A percentile compares a stretch with the other conserved stretches of the same genome.
These are phyloP conservation scores for Phaffomyces thermotolerans DNA, from an alignment of 805 yeast species.

Conservation along the genomic window DNA sequence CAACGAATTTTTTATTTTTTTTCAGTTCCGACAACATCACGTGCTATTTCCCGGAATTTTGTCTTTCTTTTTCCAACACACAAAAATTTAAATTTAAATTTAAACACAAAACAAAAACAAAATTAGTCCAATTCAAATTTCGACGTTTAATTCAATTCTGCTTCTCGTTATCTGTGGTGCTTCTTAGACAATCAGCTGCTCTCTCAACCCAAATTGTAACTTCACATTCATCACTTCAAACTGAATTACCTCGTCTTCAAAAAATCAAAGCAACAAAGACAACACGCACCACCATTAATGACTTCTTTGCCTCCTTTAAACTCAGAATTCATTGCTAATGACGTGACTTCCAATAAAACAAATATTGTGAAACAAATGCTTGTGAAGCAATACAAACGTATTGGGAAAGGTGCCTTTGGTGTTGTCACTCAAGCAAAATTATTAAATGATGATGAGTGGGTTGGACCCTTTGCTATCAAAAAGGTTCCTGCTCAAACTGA, in stretches of 20 bases:
- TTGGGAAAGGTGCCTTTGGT: conserved; percentile 86
- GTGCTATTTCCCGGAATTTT: too few relatives aligned
- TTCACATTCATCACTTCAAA: too few relatives aligned
- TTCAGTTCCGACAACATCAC: too few relatives aligned
- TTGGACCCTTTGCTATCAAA: conserved; percentile 80
- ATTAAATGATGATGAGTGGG: conserved; percentile 40
- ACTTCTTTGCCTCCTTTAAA: conserved; percentile 6
- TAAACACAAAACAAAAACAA: too few relatives aligned
- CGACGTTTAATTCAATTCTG: too few relatives aligned
- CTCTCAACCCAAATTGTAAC: too few relatives aligned
- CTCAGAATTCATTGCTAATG: conserved; percentile 43
- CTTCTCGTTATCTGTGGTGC: not conserved
- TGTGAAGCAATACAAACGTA: conserved; percentile 61
- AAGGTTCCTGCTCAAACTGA: conserved; percentile 85
- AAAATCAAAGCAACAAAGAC: not conserved
- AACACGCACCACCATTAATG: not conserved
- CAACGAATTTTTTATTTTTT: too few relatives aligned
- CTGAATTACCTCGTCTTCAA: not conserved
- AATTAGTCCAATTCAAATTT: too few relatives aligned
- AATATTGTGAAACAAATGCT: conserved; percentile 52
- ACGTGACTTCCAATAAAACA: conserved; percentile 56
- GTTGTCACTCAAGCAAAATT: conserved; percentile 72
- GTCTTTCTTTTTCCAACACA: too few relatives aligned
- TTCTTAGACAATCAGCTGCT: not conserved
- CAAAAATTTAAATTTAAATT: too few relatives aligned